A percentile compares a stretch with the other conserved stretches of the same genome.
phyloP scores from a whole-genome alignment of 2,329 filamentous ascomycete genomes.

The Alternaria gaisen region DNA sequence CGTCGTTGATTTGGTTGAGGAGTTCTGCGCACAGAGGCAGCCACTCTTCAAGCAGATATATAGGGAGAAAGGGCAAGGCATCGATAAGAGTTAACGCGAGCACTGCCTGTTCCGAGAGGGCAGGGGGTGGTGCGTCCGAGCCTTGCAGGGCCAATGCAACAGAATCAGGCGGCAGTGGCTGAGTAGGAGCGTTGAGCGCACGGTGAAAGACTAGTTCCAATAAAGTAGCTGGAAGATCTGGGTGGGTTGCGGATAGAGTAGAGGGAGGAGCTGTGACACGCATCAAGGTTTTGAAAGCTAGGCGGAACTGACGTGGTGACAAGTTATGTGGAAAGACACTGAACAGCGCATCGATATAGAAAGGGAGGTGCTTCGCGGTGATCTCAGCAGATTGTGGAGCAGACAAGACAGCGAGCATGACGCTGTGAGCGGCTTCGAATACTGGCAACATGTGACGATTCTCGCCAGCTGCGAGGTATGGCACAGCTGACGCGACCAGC shows the following conservation, averaged over 20 bases:
- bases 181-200: conserved; percentile 63
- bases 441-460: conserved; percentile 69
- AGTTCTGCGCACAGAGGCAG: conserved; percentile 74
- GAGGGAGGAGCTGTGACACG: conserved; percentile 84
- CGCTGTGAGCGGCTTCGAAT: conserved; percentile 89
- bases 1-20: conserved; percentile 70
- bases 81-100: conserved; percentile 81
- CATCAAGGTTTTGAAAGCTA: conserved; percentile 87
- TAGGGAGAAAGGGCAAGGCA: conserved; percentile 75
- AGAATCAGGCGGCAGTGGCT: conserved; percentile 52
- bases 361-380: conserved; percentile 76
- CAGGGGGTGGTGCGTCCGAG: conserved; percentile 44
- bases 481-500: conserved; percentile 75
- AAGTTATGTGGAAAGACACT: conserved; percentile 80
- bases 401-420: conserved; percentile 80
- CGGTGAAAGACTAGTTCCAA: conserved; percentile 80
- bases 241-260: conserved; percentile 74
- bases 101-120: conserved; percentile 79
- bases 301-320: conserved; percentile 83
- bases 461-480: conserved; percentile 72
- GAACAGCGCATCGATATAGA: conserved; percentile 84
- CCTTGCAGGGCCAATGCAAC: conserved; percentile 50
- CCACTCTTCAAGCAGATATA: conserved; percentile 80
- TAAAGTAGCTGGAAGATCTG: conserved; percentile 79
- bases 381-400: conserved; percentile 78